Percentiles rank a stretch among this genome's conserved stretches.
Evolutionary conservation across 495 filamentous ascomycete species (phyloP).

Genomic region (Neurospora tetrasperma): DNA sequence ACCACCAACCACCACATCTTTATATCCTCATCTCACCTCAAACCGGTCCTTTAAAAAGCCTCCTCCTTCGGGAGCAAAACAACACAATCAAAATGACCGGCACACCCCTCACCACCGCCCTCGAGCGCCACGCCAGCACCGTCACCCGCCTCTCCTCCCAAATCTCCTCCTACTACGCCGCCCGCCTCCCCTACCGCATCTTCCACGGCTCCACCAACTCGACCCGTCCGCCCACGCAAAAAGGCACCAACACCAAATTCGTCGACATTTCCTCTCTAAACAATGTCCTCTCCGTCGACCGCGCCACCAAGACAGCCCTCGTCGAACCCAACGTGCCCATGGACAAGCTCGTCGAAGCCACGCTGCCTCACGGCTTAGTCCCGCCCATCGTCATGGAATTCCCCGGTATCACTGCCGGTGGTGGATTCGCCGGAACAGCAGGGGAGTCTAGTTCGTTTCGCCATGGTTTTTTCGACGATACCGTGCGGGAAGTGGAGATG

Average conservation of each 20-base stretch:
- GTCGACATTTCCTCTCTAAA: conserved; percentile 34
- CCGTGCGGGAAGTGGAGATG: conserved; percentile 47
- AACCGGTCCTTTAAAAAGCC: no score
- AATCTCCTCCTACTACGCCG: neutral
- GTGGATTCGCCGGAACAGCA: conserved; percentile 50
- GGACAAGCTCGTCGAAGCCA: conserved; percentile 47
- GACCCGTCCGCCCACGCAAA: conserved; percentile 49
- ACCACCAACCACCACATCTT: no score
- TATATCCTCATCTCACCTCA: no score
- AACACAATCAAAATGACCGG: no score
- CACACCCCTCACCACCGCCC: conserved; percentile 46
- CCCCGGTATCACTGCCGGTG: conserved; percentile 54
- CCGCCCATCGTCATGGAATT: conserved; percentile 53
- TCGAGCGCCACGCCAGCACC: conserved; percentile 31
- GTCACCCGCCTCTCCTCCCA: neutral
- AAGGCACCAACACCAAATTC: conserved; percentile 10
- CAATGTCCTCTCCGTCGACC: conserved; percentile 33
- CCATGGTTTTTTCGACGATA: conserved; percentile 50
- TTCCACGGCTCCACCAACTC: conserved; percentile 68
- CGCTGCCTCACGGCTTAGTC: conserved; percentile 41
- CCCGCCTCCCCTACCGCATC: conserved; percentile 51
- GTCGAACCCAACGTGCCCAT: conserved; percentile 60
- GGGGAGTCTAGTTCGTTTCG: conserved; percentile 46
- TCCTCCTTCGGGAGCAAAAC: no score
- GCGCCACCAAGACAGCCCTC: conserved; percentile 27